These are phyloP conservation scores for Coemansia sp. DNA, from an alignment of 192 early-diverging fungal genomes.

Conservation along the genomic window DNA sequence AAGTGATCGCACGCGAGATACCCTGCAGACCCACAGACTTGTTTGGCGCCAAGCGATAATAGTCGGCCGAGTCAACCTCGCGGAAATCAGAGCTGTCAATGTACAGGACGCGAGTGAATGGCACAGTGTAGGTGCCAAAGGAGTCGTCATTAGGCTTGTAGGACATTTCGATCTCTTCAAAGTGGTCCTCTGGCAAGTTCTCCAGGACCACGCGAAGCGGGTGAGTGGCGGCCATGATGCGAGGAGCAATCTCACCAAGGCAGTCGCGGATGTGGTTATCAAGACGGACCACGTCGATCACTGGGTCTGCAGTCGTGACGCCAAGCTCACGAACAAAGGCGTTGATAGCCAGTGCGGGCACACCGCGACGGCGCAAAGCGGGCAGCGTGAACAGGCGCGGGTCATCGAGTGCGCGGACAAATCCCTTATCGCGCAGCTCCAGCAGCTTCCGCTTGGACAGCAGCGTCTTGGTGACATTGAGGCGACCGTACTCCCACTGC, in stretches of 20 bases:
- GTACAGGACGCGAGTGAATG: slow-evolving; percentile 90
- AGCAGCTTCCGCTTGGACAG: slow-evolving; percentile 98
- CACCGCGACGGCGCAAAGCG: slow-evolving; percentile 92
- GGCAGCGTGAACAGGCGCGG: slow-evolving; percentile 96
- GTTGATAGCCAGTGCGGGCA: slow-evolving; percentile 97
- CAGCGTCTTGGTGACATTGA: slow-evolving; percentile 91
- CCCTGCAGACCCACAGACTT: slow-evolving; percentile 94
- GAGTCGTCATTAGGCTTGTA: slow-evolving; percentile 88
- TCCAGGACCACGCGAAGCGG: slow-evolving; percentile 87
- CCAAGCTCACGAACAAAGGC: slow-evolving; percentile 95
- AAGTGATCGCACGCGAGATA: slow-evolving; percentile 85
- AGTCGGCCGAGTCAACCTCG: slow-evolving; percentile 88
- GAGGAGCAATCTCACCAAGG: slow-evolving; percentile 88
- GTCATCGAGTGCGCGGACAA: slow-evolving; percentile 92
- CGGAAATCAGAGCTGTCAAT: slow-evolving; percentile 98
- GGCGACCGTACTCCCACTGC: slow-evolving; percentile 98
- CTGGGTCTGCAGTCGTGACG: slow-evolving; percentile 72
- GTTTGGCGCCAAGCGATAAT: slow-evolving; percentile 89
- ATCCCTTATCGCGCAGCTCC: slow-evolving; percentile 77
- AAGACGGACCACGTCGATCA: slow-evolving; percentile 82
- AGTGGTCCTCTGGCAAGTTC: slow-evolving; percentile 83
- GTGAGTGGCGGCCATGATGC: slow-evolving; percentile 87
- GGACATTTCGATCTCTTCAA: slow-evolving; percentile 76
- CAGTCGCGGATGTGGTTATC: slow-evolving; percentile 96
- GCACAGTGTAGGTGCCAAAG: slow-evolving; percentile 84